Base-by-base conservation (phyloP, 768 basidiomycete species). In the Boletales sp. region DNA sequence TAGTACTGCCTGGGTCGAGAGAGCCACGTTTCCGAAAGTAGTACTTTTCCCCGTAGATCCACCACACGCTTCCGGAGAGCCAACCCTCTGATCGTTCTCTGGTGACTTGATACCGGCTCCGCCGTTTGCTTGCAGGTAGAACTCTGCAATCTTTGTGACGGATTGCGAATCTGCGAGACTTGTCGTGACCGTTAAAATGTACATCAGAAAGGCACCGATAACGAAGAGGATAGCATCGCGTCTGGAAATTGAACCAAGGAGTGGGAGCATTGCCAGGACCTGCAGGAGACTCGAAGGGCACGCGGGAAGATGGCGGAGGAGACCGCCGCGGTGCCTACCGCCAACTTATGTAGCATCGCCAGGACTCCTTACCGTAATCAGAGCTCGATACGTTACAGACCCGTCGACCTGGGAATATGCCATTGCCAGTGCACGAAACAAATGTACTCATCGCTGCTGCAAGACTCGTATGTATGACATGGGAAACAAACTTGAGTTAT, bases 221-320 rank as follows among this genome's bases (percentile, higher is more conserved):
- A 83, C 71, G 48, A 85, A 64, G 52, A 86, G 77, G 49, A 84
- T 55, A 17, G 75, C 82, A 68, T 86, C 83, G 31, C 82, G 73
- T 30, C 78, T 69, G 8, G 81, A 73, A 30, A 83, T 60, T 35
- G 70, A 53, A 33, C 75, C 72, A 58, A 74, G 66, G 43, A 74
- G 64, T 9, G 56, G 15, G 43, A 74, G 54, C 69, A 74, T 75
- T 32, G 44, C 25, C 25, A 43, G 12, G 21, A 48, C 44, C 11
- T 33, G 17, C 19, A 36, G 35, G 41, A 39, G 37, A 21, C 3
- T 11, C 11, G 21, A 15, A 25, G 21, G 15, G 33, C 12, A 31
- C 10, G 13, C 15, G 18, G 14, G 28, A 21, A 5, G 21, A 40
- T 8, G 46, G 13, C 14, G 17, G 49, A 44, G 12, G n/a, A 13